Conservation (phyloP, 2,329 filamentous ascomycete species). For the Fusarium praegraminearum region DNA sequence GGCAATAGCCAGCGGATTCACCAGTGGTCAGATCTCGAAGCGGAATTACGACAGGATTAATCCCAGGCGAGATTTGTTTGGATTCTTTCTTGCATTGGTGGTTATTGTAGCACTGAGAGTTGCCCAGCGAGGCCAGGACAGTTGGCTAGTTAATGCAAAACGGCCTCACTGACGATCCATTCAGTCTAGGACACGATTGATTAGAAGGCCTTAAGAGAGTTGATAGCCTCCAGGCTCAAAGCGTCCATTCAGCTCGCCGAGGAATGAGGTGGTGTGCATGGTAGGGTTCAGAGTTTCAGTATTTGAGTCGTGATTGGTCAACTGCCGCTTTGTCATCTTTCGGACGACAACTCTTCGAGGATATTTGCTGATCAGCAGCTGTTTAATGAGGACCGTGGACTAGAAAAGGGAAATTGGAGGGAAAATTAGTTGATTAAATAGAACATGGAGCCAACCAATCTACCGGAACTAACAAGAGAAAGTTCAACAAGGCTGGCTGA, state of each 20-base stretch:
- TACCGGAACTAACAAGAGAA: constrained; percentile 22
- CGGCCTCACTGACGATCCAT: neutral
- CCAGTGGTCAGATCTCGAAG: constrained; percentile 46
- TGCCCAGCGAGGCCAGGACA: neutral
- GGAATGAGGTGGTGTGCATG: constrained; percentile 33
- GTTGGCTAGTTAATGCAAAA: constrained; percentile 22
- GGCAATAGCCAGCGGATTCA: constrained; percentile 20
- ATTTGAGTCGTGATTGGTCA: constrained; percentile 25
- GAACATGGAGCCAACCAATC: constrained; percentile 15
- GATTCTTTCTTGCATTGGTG: neutral
- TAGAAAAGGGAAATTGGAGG: constrained; percentile 12
- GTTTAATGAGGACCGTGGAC: constrained; percentile 20
- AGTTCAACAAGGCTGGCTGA: constrained; percentile 34
- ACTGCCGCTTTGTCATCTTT: neutral
- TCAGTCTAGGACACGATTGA: neutral
- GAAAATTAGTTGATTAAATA: constrained; percentile 26
- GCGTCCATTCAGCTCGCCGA: constrained; percentile 22
- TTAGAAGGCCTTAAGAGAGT: neutral
- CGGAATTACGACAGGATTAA: constrained; percentile 35
- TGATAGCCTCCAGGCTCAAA: neutral
- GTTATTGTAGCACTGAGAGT: neutral
- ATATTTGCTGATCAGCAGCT: constrained; percentile 23
- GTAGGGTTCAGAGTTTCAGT: constrained; percentile 10
- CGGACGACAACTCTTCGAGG: constrained; percentile 11
- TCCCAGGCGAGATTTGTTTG: constrained; percentile 15